Evolutionary conservation across 164 flowering plant genomes (phyloP).

Genomic region (Magnolia kwangsiensis): DNA sequence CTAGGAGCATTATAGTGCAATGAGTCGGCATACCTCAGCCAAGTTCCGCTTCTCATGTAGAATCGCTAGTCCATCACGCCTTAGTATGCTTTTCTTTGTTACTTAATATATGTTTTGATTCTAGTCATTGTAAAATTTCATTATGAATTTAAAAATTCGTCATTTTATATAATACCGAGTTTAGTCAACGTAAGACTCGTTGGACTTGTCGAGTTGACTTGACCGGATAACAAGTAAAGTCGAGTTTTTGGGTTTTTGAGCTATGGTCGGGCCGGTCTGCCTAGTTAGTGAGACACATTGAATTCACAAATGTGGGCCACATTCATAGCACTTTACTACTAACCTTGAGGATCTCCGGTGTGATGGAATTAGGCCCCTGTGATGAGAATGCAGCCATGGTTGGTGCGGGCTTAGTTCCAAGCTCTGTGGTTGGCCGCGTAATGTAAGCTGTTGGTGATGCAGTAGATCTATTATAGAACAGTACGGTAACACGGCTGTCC

Average conservation of each 20-base stretch:
- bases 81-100: no score
- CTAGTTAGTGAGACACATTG: background rate
- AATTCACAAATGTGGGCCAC: background rate
- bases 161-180: no score
- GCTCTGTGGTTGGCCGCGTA: conserved; percentile 20
- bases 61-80: no score
- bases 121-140: no score
- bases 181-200: background rate
- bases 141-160: no score
- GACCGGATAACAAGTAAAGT: background rate
- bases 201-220: background rate
- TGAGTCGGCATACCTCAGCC: no score
- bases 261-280: background rate
- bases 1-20: no score
- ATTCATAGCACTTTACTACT: background rate
- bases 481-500: conserved; percentile 33
- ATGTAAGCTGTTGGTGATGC: conserved; percentile 39
- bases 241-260: no score
- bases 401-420: conserved; percentile 1
- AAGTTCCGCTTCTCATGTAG: no score
- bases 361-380: conserved; percentile 9
- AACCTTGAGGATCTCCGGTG: conserved; percentile 10
- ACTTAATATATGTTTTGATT: no score
- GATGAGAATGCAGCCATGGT: conserved; percentile 17
- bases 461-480: background rate